Evolutionary conservation across 345 rosid species (phyloP).

Genomic region (thale cress (Arabidopsis thaliana)): TAIR10.1 NC_003076.8:20475001-20475500

Average conservation of each 20-base stretch:
- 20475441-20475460: not conserved
- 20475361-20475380: slow-evolving; percentile 97
- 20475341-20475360: slow-evolving; percentile 99
- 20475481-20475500: slow-evolving; percentile 69
- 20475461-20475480: slow-evolving; percentile 1
- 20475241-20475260: not conserved
- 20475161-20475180: slow-evolving; percentile 84
- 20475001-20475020: slow-evolving; percentile 53
- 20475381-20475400: slow-evolving; percentile 96
- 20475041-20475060: not conserved
- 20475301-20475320: slow-evolving; percentile 88
- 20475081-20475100: slow-evolving; percentile 2
- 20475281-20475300: slow-evolving; percentile 90
- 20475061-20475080: not conserved
- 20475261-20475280: slow-evolving; percentile 57
- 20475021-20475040: not conserved
- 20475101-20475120: slow-evolving; percentile 79
- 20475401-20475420: slow-evolving; percentile 77
- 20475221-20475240: not conserved
- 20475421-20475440: not conserved
- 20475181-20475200: not conserved
- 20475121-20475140: slow-evolving; percentile 84
- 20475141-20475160: slow-evolving; percentile 93
- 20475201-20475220: not conserved
- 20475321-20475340: slow-evolving; percentile 81